Base-by-base conservation (phyloP, 2,329 filamentous ascomycete genomes). In the Paecilomyces niveus region DNA sequence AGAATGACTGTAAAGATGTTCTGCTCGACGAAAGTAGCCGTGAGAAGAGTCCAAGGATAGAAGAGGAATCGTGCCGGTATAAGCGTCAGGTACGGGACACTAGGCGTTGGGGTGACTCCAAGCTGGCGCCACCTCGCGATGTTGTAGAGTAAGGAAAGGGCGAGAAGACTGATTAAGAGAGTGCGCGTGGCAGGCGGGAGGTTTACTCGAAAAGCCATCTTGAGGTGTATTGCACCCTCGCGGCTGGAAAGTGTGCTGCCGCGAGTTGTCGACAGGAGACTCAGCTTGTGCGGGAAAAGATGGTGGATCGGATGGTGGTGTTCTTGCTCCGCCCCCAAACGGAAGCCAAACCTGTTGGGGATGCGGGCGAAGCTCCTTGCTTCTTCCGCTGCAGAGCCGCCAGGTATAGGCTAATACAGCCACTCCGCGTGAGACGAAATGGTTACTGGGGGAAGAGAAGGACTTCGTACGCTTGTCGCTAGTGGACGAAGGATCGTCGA, bases 11-110 rank as follows among this genome's bases (percentile, higher is more conserved):
- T 96, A 69, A 96, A 89, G 67, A 97, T 81, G 73, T 97, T 97
- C 75, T 90, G 89, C 78, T 99, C 94, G 54, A 97, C 91, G 58
- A 97, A 83, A 0, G 92, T 90, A 1, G 92, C 89, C 2, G 90
- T 89, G 58, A 95, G 68, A 63, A 96, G 89, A 0, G 92, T 95
- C 94, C 94, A 99, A 0, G 94, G 94, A 71, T 96, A 97, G 68
- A 90, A 83, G 59, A 96, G 79, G 59, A 92, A 93, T 58, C 87
- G 80, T 67, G 90, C 87, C 6, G 94, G 94, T 51, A 97, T 85
- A 61, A 97, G 83, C 57, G 89, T 89, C 60, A 99, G 82, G 78
- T 93, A 97, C 60, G 93, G 91, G 60, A 94, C 86, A 65, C 90
- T 85, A 64, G 88, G 86, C 65, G 67, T 72, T 71, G 66, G 70